Evolutionary conservation across 805 yeast genomes (phyloP).

Genomic region (Barnettozyma californica): DNA sequence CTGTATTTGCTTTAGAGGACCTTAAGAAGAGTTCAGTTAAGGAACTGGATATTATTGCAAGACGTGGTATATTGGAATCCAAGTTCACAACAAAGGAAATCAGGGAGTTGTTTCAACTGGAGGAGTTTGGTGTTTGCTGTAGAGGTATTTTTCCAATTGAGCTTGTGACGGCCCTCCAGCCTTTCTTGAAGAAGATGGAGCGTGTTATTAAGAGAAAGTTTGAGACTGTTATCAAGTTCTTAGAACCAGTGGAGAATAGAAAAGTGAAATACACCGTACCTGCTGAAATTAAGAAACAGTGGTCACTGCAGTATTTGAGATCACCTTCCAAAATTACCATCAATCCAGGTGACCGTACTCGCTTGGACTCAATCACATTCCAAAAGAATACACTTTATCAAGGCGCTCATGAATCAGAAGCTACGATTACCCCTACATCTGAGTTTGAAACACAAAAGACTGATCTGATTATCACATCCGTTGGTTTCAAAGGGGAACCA

Average conservation of each 20-base stretch:
- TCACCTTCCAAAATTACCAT: constrained; percentile 52
- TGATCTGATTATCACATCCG: constrained; percentile 71
- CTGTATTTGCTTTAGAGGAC: constrained; percentile 50
- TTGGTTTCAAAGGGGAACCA: constrained; percentile 76
- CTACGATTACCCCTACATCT: constrained; percentile 23
- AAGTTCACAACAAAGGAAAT: constrained; percentile 92
- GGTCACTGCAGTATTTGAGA: constrained; percentile 68
- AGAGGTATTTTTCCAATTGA: constrained; percentile 36
- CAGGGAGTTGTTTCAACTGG: constrained; percentile 71
- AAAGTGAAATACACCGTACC: constrained; percentile 19
- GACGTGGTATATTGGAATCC: constrained; percentile 80
- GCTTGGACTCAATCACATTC: constrained; percentile 44
- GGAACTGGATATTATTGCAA: constrained; percentile 68
- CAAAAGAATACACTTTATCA: constrained; percentile 39
- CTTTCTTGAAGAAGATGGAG: constrained; percentile 24
- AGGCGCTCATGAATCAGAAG: constrained; percentile 27
- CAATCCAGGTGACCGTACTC: constrained; percentile 27
- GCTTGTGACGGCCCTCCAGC: constrained; percentile 13
- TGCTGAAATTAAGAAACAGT: constrained; percentile 25
- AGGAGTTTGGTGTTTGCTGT: constrained; percentile 42
- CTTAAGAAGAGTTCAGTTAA: constrained; percentile 51
- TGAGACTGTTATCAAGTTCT: constrained; percentile 53
- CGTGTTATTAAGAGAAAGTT: constrained; percentile 62
- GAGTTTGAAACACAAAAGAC: constrained; percentile 31
- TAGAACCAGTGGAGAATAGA: constrained; percentile 29